Conservation (phyloP, 805 yeast species). For the Saturnispora sekii region DNA sequence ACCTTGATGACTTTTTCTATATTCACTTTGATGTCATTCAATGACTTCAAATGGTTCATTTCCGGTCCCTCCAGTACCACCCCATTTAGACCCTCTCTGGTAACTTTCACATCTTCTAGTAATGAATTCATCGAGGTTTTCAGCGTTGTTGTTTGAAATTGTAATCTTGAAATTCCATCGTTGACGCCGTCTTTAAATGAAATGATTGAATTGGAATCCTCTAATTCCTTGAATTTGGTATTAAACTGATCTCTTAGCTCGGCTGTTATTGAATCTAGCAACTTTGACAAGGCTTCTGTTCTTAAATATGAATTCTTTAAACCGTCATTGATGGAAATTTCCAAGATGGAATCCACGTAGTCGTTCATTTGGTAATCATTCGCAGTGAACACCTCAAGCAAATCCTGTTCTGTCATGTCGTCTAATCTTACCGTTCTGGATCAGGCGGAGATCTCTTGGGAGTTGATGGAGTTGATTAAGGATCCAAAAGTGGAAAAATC, state of each 20-base stretch:
- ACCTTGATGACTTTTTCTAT: slow-evolving; percentile 28
- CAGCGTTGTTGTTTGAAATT: slow-evolving; percentile 55
- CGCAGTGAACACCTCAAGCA: slow-evolving; percentile 60
- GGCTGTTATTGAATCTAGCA: slow-evolving; percentile 50
- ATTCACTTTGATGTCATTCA: slow-evolving; percentile 37
- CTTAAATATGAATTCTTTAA: slow-evolving; percentile 12
- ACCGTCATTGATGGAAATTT: slow-evolving; percentile 18
- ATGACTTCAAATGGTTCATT: slow-evolving; percentile 31
- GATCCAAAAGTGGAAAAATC: neutral
- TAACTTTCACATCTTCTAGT: slow-evolving; percentile 35
- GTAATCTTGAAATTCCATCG: slow-evolving; percentile 45
- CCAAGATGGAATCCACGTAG: slow-evolving; percentile 53
- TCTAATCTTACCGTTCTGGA: neutral
- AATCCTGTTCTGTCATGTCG: slow-evolving; percentile 18
- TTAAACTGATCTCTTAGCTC: slow-evolving; percentile 48
- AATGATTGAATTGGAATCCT: slow-evolving; percentile 1
- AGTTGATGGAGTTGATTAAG: neutral
- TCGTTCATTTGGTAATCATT: slow-evolving; percentile 54
- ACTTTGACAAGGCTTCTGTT: slow-evolving; percentile 7
- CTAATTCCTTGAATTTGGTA: slow-evolving; percentile 35
- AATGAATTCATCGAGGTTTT: slow-evolving; percentile 49
- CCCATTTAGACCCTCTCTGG: slow-evolving; percentile 20
- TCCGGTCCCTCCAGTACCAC: slow-evolving; percentile 7
- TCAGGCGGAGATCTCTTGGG: slow-evolving; percentile 1
- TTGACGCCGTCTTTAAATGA: slow-evolving; percentile 11